Percentiles rank a stretch among this genome's conserved stretches.
phyloP scores from a whole-genome alignment of 2,329 filamentous ascomycete genomes.

The Fusarium pininemorale region DNA sequence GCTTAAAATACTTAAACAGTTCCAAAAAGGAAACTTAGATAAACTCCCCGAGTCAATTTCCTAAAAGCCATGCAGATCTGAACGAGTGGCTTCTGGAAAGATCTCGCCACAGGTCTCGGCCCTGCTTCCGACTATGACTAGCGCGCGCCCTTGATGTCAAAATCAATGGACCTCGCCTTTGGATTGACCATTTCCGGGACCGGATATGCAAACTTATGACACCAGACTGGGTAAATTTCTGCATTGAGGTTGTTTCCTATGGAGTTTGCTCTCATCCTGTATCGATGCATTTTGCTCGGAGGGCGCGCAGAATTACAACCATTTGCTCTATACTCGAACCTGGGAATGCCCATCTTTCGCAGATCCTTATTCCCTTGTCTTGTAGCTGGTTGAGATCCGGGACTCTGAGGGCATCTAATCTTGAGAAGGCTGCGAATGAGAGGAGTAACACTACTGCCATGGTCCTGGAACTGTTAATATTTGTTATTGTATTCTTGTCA shows the following conservation, averaged over 20 bases:
- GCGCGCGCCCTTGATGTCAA: slow-evolving; percentile 25
- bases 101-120: not conserved
- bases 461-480: slow-evolving; percentile 4
- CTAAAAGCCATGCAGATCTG: not conserved
- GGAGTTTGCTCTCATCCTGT: not conserved
- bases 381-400: slow-evolving; percentile 29
- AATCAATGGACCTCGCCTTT: not conserved
- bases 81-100: not conserved
- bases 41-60: not conserved
- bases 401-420: slow-evolving; percentile 11
- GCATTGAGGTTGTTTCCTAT: not conserved
- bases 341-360: slow-evolving; percentile 33
- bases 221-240: not conserved
- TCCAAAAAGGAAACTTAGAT: not conserved
- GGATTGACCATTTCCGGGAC: not conserved
- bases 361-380: slow-evolving; percentile 32
- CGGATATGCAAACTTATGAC: not conserved
- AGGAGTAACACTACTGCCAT: slow-evolving; percentile 30
- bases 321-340: slow-evolving; percentile 35
- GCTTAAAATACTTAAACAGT: not conserved
- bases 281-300: slow-evolving; percentile 33
- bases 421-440: slow-evolving; percentile 32
- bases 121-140: not conserved
- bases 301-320: slow-evolving; percentile 31
- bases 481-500: fast-evolving